Conservation (phyloP, 148 eudicot genomes). For the Dianthus caryophyllus region DNA sequence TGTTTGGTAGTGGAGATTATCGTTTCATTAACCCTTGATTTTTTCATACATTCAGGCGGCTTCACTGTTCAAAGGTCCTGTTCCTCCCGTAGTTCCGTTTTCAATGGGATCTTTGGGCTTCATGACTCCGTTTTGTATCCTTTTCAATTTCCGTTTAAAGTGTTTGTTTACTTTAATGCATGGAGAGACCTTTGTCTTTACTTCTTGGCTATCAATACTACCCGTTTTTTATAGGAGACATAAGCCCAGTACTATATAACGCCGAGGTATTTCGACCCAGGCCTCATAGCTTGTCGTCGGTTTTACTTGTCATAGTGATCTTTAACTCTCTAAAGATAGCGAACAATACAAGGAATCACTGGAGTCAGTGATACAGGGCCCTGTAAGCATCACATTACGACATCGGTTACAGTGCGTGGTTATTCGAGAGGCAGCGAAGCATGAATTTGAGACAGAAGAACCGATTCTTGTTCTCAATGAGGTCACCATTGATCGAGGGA, state of each 20-base stretch:
- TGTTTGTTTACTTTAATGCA: neutral
- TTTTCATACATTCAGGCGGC: slow-evolving; percentile 81
- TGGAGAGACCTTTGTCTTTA: neutral
- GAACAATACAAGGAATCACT: slow-evolving; percentile 78
- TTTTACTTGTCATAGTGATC: slow-evolving; percentile 18
- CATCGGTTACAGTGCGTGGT: slow-evolving; percentile 87
- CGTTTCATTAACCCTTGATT: too few species aligned
- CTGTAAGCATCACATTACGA: slow-evolving; percentile 77
- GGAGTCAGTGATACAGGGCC: slow-evolving; percentile 64
- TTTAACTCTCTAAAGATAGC: slow-evolving; percentile 68
- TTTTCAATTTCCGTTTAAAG: slow-evolving; percentile 15
- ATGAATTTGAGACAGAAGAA: slow-evolving; percentile 69
- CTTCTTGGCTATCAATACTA: neutral
- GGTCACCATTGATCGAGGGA: slow-evolving; percentile 95
- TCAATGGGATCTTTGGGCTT: slow-evolving; percentile 94
- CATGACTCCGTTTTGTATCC: slow-evolving; percentile 99
- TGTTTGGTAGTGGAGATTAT: neutral
- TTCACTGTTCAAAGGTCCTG: slow-evolving; percentile 93
- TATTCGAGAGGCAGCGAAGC: slow-evolving; percentile 64
- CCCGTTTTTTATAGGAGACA: too few species aligned
- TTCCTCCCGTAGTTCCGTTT: slow-evolving; percentile 89
- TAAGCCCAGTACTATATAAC: too few species aligned
- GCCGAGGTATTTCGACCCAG: too few species aligned
- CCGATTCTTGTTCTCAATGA: slow-evolving; percentile 83
- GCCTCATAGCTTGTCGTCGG: neutral